Evolutionary conservation across 441 rosid species (phyloP).

Genomic region (Pelargonium exstipulatum): DNA sequence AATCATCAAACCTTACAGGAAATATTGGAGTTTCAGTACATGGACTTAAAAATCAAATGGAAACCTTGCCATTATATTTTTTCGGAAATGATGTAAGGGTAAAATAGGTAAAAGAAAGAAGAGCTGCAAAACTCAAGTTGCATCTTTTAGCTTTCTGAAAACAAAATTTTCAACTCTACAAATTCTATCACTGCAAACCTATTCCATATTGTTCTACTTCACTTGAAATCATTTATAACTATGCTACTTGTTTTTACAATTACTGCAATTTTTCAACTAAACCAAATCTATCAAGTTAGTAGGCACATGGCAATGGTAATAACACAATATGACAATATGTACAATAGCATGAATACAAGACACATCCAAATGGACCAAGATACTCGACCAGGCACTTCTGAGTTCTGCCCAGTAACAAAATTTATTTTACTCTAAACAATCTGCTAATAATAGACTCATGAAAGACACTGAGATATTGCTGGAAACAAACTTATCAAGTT

Average conservation of each 20-base stretch:
- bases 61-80: background rate
- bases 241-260: background rate
- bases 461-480: background rate
- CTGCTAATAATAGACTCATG: background rate
- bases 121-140: background rate
- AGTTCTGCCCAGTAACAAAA: background rate
- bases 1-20: background rate
- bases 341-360: background rate
- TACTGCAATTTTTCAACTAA: background rate
- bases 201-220: background rate
- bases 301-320: background rate
- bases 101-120: background rate
- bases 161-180: background rate
- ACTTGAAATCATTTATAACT: background rate
- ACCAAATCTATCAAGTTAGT: background rate
- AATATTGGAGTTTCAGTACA: background rate
- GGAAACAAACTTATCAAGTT: background rate
- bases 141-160: conserved; percentile 3
- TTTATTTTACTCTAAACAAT: background rate
- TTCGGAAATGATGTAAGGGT: background rate
- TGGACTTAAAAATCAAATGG: background rate
- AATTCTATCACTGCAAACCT: background rate
- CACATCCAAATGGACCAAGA: background rate
- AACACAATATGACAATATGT: background rate
- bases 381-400: background rate